Conservation (phyloP, 805 yeast genomes). For the Schwanniomyces occidentalis region DNA sequence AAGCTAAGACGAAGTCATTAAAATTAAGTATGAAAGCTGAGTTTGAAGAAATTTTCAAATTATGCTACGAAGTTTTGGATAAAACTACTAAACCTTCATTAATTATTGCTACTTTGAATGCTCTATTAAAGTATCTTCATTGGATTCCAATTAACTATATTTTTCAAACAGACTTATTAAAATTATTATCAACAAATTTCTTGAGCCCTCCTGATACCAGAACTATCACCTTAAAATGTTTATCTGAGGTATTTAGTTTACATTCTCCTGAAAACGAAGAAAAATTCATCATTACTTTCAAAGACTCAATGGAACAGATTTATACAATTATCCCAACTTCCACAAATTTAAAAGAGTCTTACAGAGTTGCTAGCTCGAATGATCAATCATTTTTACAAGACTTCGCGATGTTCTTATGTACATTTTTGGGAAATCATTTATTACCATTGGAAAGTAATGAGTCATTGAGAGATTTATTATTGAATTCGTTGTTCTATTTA, state of each 20-base stretch:
- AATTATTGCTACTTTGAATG: slow-evolving; percentile 78
- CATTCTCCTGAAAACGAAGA: slow-evolving; percentile 51
- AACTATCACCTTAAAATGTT: slow-evolving; percentile 82
- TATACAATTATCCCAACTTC: slow-evolving; percentile 67
- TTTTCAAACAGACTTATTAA: slow-evolving; percentile 82
- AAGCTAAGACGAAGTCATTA: slow-evolving; percentile 83
- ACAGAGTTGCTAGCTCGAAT: slow-evolving; percentile 69
- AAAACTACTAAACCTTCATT: slow-evolving; percentile 84
- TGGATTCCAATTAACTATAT: slow-evolving; percentile 94
- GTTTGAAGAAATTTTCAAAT: slow-evolving; percentile 87
- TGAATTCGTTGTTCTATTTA: slow-evolving; percentile 76
- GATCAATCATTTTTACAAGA: slow-evolving; percentile 96
- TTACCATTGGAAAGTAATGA: slow-evolving; percentile 61
- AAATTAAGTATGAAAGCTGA: slow-evolving; percentile 85
- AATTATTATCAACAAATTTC: slow-evolving; percentile 71
- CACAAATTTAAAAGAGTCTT: slow-evolving; percentile 70
- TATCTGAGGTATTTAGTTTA: slow-evolving; percentile 85
- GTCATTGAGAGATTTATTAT: slow-evolving; percentile 54
- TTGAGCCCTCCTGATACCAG: slow-evolving; percentile 77
- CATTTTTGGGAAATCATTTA: slow-evolving; percentile 78
- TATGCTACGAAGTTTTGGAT: slow-evolving; percentile 91
- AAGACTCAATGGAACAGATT: slow-evolving; percentile 70
- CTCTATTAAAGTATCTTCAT: slow-evolving; percentile 80
- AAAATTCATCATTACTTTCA: slow-evolving; percentile 69
- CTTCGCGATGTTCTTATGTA: slow-evolving; percentile 87